Conservation (phyloP, 805 yeast genomes). For the Komagataella phaffii region DNA sequence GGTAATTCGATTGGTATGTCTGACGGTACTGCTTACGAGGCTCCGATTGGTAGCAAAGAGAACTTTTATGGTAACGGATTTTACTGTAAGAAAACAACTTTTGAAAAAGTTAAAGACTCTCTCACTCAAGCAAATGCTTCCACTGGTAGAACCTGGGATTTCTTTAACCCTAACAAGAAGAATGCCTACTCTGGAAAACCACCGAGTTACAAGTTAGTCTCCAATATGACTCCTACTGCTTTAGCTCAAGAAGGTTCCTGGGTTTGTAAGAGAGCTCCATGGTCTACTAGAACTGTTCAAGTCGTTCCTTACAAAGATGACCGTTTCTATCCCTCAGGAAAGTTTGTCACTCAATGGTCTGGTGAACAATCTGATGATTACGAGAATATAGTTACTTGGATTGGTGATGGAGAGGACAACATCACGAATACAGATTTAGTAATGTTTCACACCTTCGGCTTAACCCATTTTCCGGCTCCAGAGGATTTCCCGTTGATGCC, state of each 20-base stretch:
- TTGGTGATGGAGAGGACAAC: slow-evolving; percentile 43
- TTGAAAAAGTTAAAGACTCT: slow-evolving; percentile 57
- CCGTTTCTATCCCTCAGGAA: slow-evolving; percentile 70
- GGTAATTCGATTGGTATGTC: slow-evolving; percentile 59
- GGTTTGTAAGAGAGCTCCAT: slow-evolving; percentile 71
- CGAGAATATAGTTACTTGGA: slow-evolving; percentile 57
- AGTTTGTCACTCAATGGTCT: slow-evolving; percentile 62
- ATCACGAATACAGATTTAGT: slow-evolving; percentile 61
- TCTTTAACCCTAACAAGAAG: slow-evolving; percentile 56
- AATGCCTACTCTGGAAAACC: slow-evolving; percentile 67
- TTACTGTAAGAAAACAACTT: slow-evolving; percentile 48
- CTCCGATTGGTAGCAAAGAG: slow-evolving; percentile 49
- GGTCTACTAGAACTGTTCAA: slow-evolving; percentile 56
- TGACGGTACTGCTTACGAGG: slow-evolving; percentile 49
- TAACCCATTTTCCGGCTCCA: slow-evolving; percentile 79
- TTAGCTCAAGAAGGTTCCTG: slow-evolving; percentile 64
- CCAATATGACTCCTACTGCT: slow-evolving; percentile 60
- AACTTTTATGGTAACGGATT: slow-evolving; percentile 74
- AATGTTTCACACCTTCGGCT: slow-evolving; percentile 72
- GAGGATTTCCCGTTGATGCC: slow-evolving; percentile 90
- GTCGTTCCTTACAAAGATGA: slow-evolving; percentile 66
- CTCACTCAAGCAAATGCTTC: slow-evolving; percentile 45
- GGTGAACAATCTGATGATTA: slow-evolving; percentile 36
- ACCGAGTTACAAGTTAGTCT: slow-evolving; percentile 63
- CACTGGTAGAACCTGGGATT: slow-evolving; percentile 66